phyloP scores from a whole-genome alignment of 306 rosid genomes.

The Trifolium fragiferum region DNA sequence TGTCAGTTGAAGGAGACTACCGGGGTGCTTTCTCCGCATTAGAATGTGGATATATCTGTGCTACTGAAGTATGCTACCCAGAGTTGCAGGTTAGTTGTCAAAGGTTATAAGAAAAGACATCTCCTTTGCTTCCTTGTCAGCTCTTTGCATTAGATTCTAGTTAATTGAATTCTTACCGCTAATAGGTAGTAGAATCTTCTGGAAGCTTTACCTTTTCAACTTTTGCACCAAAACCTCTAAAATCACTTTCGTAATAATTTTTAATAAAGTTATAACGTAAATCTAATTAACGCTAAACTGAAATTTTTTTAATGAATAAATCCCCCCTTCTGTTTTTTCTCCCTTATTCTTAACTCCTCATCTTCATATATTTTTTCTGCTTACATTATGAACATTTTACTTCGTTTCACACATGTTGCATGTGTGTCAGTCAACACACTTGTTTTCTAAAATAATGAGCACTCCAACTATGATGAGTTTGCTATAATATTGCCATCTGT shows the following conservation, averaged over 20 bases:
- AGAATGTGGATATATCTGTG: constrained; percentile 72
- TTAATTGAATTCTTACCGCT: constrained; percentile 32
- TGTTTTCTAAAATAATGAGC: constrained; percentile 26
- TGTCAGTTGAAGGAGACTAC: constrained; percentile 88
- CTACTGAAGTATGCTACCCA: constrained; percentile 68
- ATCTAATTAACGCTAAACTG: background rate
- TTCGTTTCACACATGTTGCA: background rate
- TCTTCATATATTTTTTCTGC: constrained; percentile 15
- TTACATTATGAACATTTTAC: constrained; percentile 5
- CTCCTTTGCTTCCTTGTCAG: constrained; percentile 36
- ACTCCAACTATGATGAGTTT: constrained; percentile 24
- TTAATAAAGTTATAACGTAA: constrained; percentile 15
- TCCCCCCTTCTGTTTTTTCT: background rate
- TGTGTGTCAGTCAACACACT: constrained; percentile 27
- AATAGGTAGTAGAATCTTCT: constrained; percentile 32
- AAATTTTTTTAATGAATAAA: background rate
- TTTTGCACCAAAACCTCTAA: constrained; percentile 14
- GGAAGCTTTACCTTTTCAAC: constrained; percentile 16
- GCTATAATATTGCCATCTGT: constrained; percentile 24
- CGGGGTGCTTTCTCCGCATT: constrained; percentile 76
- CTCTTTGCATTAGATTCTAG: constrained; percentile 7
- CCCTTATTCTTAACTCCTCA: constrained; percentile 4
- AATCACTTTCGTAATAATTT: background rate
- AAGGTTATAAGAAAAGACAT: constrained; percentile 18
- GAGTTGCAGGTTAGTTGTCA: constrained; percentile 79